Evolutionary conservation across 2,329 filamentous ascomycete species (phyloP).

Genomic region (Fusarium sp.): DNA sequence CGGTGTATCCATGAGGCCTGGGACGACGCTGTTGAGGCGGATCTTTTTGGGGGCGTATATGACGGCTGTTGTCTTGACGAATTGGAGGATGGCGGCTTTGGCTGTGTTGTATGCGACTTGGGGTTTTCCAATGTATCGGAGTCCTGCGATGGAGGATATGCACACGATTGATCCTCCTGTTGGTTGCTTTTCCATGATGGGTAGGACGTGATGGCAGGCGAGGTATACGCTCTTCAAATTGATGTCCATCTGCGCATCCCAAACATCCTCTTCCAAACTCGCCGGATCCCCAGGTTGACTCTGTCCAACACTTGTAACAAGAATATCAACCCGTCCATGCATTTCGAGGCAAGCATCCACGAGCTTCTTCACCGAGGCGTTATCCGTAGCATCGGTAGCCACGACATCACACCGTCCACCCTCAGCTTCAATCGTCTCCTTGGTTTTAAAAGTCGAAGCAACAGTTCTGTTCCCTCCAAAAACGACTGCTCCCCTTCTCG

Average conservation of each 20-base stretch:
- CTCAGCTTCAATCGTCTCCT: slow-evolving; percentile 51
- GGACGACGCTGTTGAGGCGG: slow-evolving; percentile 66
- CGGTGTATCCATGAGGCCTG: slow-evolving; percentile 68
- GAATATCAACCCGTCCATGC: slow-evolving; percentile 68
- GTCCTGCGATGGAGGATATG: slow-evolving; percentile 62
- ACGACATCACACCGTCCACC: slow-evolving; percentile 55
- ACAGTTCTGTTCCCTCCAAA: slow-evolving; percentile 64
- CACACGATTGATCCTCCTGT: slow-evolving; percentile 58
- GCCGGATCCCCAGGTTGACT: slow-evolving; percentile 65
- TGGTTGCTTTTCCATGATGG: slow-evolving; percentile 64
- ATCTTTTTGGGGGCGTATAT: slow-evolving; percentile 62
- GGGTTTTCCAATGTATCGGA: slow-evolving; percentile 61
- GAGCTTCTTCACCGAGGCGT: slow-evolving; percentile 62
- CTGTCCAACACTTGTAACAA: slow-evolving; percentile 71
- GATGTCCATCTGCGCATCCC: slow-evolving; percentile 65
- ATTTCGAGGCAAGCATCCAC: slow-evolving; percentile 64
- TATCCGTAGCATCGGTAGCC: slow-evolving; percentile 64
- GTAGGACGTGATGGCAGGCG: slow-evolving; percentile 63
- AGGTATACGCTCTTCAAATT: slow-evolving; percentile 69
- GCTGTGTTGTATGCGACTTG: slow-evolving; percentile 66
- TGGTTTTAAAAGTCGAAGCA: slow-evolving; percentile 53
- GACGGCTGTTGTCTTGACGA: slow-evolving; percentile 62
- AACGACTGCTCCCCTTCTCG: slow-evolving; percentile 60
- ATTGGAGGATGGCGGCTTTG: slow-evolving; percentile 64
- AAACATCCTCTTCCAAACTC: slow-evolving; percentile 59